A percentile compares a stretch with the other conserved stretches of the same genome.
These are phyloP conservation scores for Pulicaria dysenterica DNA, from an alignment of 129 eudicot species.

Conservation along the genomic window DNA sequence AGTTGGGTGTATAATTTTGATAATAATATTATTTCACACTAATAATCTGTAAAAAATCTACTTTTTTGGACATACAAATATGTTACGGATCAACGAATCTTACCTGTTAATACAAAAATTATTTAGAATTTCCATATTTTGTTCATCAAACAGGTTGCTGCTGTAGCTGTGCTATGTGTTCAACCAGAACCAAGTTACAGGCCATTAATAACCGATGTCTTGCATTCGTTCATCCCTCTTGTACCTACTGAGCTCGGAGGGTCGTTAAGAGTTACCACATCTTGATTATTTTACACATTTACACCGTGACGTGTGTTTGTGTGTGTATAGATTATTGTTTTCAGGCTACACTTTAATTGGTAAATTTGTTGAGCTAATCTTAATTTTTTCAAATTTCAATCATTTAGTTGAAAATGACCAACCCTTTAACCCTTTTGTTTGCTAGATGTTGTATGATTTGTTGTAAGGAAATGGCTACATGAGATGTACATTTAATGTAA, in stretches of 20 bases:
- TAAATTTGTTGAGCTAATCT: slow-evolving; percentile 16
- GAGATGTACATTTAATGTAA: slow-evolving; percentile 30
- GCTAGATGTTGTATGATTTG: slow-evolving; percentile 17
- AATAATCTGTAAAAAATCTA: neutral
- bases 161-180: slow-evolving; percentile 90
- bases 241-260: slow-evolving; percentile 94
- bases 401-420: neutral
- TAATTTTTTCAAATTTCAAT: neutral
- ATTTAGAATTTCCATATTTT: neutral
- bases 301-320: neutral
- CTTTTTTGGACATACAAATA: neutral
- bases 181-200: slow-evolving; percentile 98
- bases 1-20: neutral
- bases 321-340: slow-evolving; percentile 25
- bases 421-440: slow-evolving; percentile 6
- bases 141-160: slow-evolving; percentile 68
- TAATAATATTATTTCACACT: neutral
- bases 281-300: slow-evolving; percentile 14
- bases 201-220: slow-evolving; percentile 86
- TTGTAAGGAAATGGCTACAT: slow-evolving; percentile 9
- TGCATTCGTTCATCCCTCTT: slow-evolving; percentile 90
- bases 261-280: slow-evolving; percentile 53
- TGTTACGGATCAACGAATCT: neutral
- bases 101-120: neutral
- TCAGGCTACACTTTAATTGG: slow-evolving; percentile 5